phyloP scores from a whole-genome alignment of 495 filamentous ascomycete species.

The Lasiosphaeriaceae sp. region DNA sequence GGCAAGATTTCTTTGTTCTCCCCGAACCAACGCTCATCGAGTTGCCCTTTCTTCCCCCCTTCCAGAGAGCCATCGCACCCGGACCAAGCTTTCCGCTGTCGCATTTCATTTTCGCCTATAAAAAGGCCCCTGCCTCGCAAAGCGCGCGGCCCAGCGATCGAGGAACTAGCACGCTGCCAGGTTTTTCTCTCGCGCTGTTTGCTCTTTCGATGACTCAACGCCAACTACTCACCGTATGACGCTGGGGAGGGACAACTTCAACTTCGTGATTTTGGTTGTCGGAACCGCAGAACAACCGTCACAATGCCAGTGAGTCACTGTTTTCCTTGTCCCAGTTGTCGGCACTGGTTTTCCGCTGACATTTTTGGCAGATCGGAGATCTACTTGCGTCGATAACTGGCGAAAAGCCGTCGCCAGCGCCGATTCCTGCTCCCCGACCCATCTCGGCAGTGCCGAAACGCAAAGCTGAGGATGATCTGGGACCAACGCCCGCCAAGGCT shows the following conservation, averaged over 20 bases:
- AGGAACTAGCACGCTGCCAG: background rate
- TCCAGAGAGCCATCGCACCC: no score
- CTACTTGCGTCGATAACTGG: constrained; percentile 54
- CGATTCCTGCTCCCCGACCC: constrained; percentile 26
- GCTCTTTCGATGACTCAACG: constrained; percentile 26
- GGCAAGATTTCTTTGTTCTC: constrained; percentile 17
- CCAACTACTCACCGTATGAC: constrained; percentile 23
- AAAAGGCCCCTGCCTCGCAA: background rate
- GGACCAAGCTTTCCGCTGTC: no score
- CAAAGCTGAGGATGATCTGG: constrained; percentile 48
- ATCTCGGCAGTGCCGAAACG: constrained; percentile 37
- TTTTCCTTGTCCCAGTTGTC: background rate
- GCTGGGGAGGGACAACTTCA: constrained; percentile 24
- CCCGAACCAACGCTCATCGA: constrained; percentile 8
- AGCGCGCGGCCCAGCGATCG: background rate
- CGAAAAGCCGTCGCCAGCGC: constrained; percentile 35
- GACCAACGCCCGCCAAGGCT: constrained; percentile 24
- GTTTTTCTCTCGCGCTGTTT: background rate
- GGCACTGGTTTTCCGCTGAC: constrained; percentile 7
- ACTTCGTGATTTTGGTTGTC: constrained; percentile 4
- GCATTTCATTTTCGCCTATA: background rate
- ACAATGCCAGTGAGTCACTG: constrained; percentile 27
- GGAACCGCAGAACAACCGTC: background rate
- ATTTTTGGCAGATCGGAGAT: constrained; percentile 42
- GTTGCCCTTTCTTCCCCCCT: background rate